Conservation (phyloP, 805 yeast species). For the Candida hispaniensis region DNA sequence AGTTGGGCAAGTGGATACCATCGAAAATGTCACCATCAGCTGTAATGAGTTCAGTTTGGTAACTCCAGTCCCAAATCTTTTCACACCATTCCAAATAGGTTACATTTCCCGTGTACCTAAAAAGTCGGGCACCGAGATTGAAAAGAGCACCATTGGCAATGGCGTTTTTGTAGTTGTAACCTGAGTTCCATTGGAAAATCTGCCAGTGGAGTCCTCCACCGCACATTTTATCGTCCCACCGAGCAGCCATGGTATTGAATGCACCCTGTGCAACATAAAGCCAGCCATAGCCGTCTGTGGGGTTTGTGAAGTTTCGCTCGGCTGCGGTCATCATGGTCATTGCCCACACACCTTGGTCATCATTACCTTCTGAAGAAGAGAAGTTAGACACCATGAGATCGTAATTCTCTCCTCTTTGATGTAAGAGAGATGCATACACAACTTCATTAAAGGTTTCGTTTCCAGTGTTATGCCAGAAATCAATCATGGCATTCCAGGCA, state of each 20-base stretch:
- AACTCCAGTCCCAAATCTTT: constrained; percentile 66
- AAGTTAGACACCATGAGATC: constrained; percentile 76
- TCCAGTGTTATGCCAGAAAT: constrained; percentile 59
- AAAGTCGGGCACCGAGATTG: constrained; percentile 72
- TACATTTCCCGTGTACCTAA: constrained; percentile 62
- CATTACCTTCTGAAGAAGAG: constrained; percentile 79
- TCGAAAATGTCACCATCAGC: constrained; percentile 45
- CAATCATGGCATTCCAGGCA: constrained; percentile 56
- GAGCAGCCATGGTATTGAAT: constrained; percentile 66
- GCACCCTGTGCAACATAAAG: constrained; percentile 71
- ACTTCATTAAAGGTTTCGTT: constrained; percentile 51
- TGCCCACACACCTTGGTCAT: constrained; percentile 93
- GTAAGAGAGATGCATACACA: constrained; percentile 49
- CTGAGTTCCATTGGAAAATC: constrained; percentile 78
- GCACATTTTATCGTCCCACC: constrained; percentile 62
- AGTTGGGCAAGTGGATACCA: constrained; percentile 48
- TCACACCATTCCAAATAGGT: constrained; percentile 67
- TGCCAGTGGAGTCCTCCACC: constrained; percentile 88
- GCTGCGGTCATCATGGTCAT: constrained; percentile 75
- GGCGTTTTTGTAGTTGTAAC: constrained; percentile 79
- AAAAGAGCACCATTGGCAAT: constrained; percentile 78
- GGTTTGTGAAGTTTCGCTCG: constrained; percentile 71
- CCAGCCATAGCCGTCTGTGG: constrained; percentile 52
- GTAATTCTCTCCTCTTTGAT: constrained; percentile 52
- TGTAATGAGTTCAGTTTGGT: constrained; percentile 32